Evolutionary conservation across 257 asterid species (phyloP), one percentile per base, ranked within the genome.

Genomic region (Solanum chaucha): DNA sequence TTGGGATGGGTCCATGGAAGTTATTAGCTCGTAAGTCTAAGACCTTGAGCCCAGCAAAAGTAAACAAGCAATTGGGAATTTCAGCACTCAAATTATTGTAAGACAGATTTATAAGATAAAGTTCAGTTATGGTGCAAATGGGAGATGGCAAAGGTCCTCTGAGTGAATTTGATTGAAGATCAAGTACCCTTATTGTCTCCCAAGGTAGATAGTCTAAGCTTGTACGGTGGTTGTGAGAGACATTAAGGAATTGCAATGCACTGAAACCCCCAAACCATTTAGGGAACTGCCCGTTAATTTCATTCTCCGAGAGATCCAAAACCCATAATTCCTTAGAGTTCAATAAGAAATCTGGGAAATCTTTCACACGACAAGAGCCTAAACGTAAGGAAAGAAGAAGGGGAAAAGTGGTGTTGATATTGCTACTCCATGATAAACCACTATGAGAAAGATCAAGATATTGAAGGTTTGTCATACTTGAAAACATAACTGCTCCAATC

Each of bases 11-110:
- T 30, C 64, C 67, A 26, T 80, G 11, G 36, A 80, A 46, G 85
- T 26, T 80, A 48, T 46, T 80, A 26, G 17, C 40, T 46, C 26
- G 5, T 19, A 80, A 26, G n/a, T 80, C 67, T 19, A 80, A 9
- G 65, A 46, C 17, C 0, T 0, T 6, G 35, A 41, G 36, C 0
- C 0, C 0, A 24, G 2, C 0, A 80, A 0, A 15, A 41, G 2
- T 30, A 44, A 44, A 14, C 14, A 80, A 46, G 2, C 67, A 80
- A 44, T n/a, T 10, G 35, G 40, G 67, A 12, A 80, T 26, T 80
- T 14, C 40, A 3, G 28, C 1, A 28, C 28, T 28, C 28, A 28
- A 28, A 28, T 28, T 28, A 28, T 28, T 28, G 28, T 28, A 28
- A 28, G 28, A 28, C 28, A 28, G 1, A 28, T 28, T 28, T 28